Conservation (phyloP, 2,329 filamentous ascomycete genomes). For the Alternaria sp. region DNA sequence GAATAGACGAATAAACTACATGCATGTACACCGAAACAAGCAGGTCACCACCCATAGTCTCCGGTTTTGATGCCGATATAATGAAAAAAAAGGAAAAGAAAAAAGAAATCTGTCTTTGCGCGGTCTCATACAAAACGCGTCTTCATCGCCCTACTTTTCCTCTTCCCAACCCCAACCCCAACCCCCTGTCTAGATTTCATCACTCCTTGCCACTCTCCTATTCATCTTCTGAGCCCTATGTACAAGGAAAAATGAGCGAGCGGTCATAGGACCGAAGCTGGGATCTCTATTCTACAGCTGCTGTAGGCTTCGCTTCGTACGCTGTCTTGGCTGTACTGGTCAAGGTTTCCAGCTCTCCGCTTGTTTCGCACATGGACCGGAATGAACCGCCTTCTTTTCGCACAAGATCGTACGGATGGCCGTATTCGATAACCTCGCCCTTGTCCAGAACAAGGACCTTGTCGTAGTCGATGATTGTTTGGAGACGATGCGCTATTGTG, state of each 20-base stretch:
- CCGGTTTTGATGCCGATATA: background rate
- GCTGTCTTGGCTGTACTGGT: slow-evolving; percentile 64
- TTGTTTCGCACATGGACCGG: slow-evolving; percentile 73
- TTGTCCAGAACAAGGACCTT: slow-evolving; percentile 95
- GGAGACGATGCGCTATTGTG: slow-evolving; percentile 93
- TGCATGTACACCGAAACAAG: background rate
- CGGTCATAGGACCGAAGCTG: background rate
- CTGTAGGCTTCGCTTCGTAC: slow-evolving; percentile 28
- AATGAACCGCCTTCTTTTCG: slow-evolving; percentile 71
- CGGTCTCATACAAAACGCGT: background rate
- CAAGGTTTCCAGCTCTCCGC: slow-evolving; percentile 65
- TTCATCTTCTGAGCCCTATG: background rate
- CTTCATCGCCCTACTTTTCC: slow-evolving; percentile 3
- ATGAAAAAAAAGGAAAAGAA: background rate
- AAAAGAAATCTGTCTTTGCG: background rate
- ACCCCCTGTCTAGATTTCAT: background rate
- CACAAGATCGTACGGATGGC: slow-evolving; percentile 80
- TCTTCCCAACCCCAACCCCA: background rate
- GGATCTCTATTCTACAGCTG: background rate
- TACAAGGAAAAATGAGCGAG: background rate
- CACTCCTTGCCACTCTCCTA: background rate
- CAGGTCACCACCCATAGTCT: slow-evolving; percentile 2
- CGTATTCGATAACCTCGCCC: slow-evolving; percentile 86
- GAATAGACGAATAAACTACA: background rate
- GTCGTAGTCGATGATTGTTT: slow-evolving; percentile 98